Conservation (phyloP, 108 stramenopile genomes). For the Cyclotella choctawhatcheeana region DNA sequence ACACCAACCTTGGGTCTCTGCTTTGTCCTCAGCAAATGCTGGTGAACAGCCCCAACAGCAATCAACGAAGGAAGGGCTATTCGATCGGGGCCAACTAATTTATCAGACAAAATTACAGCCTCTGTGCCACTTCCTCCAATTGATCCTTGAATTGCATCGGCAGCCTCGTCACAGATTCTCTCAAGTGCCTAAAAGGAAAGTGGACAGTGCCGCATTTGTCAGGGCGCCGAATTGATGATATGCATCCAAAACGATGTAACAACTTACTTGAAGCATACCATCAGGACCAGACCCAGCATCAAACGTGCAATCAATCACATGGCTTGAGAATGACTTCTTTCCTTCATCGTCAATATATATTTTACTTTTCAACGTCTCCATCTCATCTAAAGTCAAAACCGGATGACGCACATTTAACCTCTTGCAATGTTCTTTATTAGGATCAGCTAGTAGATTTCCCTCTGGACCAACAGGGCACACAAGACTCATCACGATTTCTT, state of each 20-base stretch:
- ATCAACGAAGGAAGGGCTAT: conserved; percentile 93
- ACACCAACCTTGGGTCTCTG: conserved; percentile 86
- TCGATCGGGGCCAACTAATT: conserved; percentile 86
- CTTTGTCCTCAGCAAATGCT: conserved; percentile 93
- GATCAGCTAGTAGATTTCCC: conserved; percentile 87
- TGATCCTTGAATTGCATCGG: conserved; percentile 87
- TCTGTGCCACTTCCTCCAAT: conserved; percentile 83
- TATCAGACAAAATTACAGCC: conserved; percentile 92
- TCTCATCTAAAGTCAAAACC: conserved; percentile 91
- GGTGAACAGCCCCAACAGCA: conserved; percentile 97
- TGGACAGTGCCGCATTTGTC: too few relatives aligned
- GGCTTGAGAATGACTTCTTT: conserved; percentile 73
- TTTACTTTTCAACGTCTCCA: conserved; percentile 90
- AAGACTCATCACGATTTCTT: conserved; percentile 98
- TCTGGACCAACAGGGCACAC: conserved; percentile 96
- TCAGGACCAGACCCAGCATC: conserved; percentile 86
- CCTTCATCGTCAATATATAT: conserved; percentile 71
- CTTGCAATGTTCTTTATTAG: conserved; percentile 75
- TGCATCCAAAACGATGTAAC: neutral
- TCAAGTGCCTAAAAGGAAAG: conserved; percentile 73
- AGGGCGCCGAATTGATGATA: too few relatives aligned
- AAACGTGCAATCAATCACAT: conserved; percentile 93
- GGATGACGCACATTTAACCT: conserved; percentile 91
- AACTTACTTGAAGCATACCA: conserved; percentile 88
- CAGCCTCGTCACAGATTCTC: conserved; percentile 92